These are phyloP conservation scores for Debaryomyces maramus DNA, from an alignment of 805 yeast species.

Conservation along the genomic window DNA sequence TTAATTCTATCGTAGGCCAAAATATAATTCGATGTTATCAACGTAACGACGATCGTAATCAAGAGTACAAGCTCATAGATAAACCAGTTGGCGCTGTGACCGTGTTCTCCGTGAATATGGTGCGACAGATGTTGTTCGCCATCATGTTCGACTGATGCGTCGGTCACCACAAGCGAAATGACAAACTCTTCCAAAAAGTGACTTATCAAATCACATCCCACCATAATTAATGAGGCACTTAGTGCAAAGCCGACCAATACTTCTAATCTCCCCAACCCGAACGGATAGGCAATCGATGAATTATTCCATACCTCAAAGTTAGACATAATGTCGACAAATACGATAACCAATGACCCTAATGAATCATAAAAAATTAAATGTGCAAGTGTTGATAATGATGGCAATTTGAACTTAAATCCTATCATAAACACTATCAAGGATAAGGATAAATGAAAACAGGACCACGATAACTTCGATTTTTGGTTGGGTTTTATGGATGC, in stretches of 20 bases:
- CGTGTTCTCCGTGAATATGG: slow-evolving; percentile 36
- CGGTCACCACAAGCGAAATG: slow-evolving; percentile 39
- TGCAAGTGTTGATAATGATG: slow-evolving; percentile 72
- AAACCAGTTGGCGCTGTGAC: slow-evolving; percentile 26
- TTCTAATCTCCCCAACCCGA: slow-evolving; percentile 90
- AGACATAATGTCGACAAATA: slow-evolving; percentile 75
- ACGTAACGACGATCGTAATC: slow-evolving; percentile 24
- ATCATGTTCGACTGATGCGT: slow-evolving; percentile 13
- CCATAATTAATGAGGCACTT: slow-evolving; percentile 81
- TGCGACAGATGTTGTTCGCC: slow-evolving; percentile 34
- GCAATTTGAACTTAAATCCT: slow-evolving; percentile 58
- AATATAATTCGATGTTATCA: slow-evolving; percentile 36
- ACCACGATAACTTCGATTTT: slow-evolving; percentile 57
- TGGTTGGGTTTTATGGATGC: slow-evolving; percentile 61
- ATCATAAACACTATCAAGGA: slow-evolving; percentile 57
- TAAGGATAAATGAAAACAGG: slow-evolving; percentile 52
- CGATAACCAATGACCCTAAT: slow-evolving; percentile 67
- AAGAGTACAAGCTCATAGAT: slow-evolving; percentile 28
- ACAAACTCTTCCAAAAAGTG: slow-evolving; percentile 82
- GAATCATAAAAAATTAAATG: slow-evolving; percentile 89
- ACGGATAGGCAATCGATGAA: slow-evolving; percentile 81
- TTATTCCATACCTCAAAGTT: slow-evolving; percentile 91
- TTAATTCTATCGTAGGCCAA: slow-evolving; percentile 34
- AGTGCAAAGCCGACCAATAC: slow-evolving; percentile 86
- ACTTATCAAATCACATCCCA: slow-evolving; percentile 84